phyloP scores from a whole-genome alignment of 2,329 filamentous ascomycete genomes.

The Hymenoscyphus linearis region DNA sequence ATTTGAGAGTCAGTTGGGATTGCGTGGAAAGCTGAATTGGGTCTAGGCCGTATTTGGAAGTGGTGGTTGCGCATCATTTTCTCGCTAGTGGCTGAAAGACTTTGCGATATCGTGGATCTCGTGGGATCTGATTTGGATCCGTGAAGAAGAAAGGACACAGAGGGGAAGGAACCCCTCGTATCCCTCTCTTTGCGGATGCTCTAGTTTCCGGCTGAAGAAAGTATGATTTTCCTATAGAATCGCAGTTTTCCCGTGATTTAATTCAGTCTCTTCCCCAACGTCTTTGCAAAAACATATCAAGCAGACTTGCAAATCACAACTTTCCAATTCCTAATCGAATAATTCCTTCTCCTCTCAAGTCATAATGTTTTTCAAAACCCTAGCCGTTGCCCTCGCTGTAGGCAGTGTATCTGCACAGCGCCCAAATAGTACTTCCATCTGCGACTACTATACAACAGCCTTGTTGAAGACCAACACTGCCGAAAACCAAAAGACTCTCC shows the following conservation, averaged over 20 bases:
- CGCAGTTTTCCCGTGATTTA: neutral
- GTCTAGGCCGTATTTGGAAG: neutral
- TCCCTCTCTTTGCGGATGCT: neutral
- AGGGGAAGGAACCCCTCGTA: neutral
- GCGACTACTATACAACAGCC: constrained; percentile 59
- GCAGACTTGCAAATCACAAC: neutral
- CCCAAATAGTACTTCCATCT: constrained; percentile 46
- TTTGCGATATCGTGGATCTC: neutral
- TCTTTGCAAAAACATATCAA: neutral
- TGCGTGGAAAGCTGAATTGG: neutral
- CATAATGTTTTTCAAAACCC: constrained; percentile 24
- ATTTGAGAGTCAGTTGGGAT: neutral
- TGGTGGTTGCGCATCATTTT: neutral
- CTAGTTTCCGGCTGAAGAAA: neutral
- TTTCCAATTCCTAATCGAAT: neutral
- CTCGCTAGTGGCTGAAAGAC: neutral
- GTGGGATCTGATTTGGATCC: neutral
- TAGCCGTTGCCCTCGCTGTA: constrained; percentile 14
- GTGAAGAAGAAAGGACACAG: neutral
- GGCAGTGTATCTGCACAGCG: constrained; percentile 36
- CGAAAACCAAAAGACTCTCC: constrained; percentile 49
- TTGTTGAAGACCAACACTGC: constrained; percentile 54
- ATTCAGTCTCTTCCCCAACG: neutral
- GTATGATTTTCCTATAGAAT: neutral
- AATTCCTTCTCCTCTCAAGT: neutral